A percentile compares a stretch with the other conserved stretches of the same genome.
Conservation (phyloP, 768 basidiomycete genomes). For the Mycena polygramma region DNA sequence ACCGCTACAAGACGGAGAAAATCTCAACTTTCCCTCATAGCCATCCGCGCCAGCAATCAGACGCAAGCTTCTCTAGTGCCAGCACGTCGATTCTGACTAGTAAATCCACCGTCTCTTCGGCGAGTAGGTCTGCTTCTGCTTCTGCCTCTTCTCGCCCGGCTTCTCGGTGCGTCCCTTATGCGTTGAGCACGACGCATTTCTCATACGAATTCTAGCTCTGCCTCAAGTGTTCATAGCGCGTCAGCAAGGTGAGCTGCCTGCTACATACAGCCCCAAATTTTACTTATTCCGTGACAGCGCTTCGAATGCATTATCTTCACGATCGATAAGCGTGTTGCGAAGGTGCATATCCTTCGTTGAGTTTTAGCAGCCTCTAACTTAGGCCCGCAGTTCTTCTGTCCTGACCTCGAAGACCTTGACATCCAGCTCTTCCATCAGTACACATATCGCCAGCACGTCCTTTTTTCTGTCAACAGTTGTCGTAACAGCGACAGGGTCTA, state of each 20-base stretch:
- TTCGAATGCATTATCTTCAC: not conserved
- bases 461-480: slow-evolving; percentile 1
- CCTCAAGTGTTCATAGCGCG: not conserved
- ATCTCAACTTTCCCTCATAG: not conserved
- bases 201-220: not conserved
- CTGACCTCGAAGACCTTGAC: not conserved
- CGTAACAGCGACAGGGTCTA: not conserved
- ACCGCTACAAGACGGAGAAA: not conserved
- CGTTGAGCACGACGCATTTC: not conserved
- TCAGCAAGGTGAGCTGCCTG: not conserved
- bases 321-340: not conserved
- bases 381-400: not conserved
- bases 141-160: not conserved
- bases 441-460: not conserved
- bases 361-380: not conserved
- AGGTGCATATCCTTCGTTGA: not conserved
- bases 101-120: not conserved
- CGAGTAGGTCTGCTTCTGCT: not conserved
- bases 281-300: not conserved
- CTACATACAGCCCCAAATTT: not conserved
- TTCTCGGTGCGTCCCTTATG: not conserved
- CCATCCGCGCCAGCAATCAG: slow-evolving; percentile 2
- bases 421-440: not conserved
- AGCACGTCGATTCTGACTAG: not conserved
- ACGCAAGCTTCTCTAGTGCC: not conserved